Evolutionary conservation across 2,329 filamentous ascomycete species (phyloP).

Genomic region (Septoria linicola): DNA sequence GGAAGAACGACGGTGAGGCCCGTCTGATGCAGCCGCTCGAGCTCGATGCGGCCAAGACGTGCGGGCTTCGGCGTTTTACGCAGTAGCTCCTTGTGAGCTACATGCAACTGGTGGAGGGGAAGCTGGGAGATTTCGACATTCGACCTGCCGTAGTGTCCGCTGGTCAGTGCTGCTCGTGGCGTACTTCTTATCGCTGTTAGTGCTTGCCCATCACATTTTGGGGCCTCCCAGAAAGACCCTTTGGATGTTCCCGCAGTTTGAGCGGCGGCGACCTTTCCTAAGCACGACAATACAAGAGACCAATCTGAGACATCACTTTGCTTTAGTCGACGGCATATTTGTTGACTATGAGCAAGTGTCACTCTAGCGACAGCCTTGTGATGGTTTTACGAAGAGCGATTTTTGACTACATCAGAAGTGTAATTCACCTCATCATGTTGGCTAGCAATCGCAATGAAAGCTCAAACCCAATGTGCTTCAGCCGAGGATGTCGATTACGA

Average conservation of each 20-base stretch:
- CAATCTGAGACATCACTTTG: background rate
- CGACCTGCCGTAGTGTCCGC: background rate
- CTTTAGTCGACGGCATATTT: too few species aligned
- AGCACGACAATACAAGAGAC: constrained; percentile 4
- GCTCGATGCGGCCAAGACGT: constrained; percentile 1
- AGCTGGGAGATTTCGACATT: constrained; percentile 16
- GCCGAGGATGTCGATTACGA: too few species aligned
- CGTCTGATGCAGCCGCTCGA: constrained; percentile 1
- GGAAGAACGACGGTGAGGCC: constrained; percentile 12
- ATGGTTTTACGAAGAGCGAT: too few species aligned
- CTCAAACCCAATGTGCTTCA: too few species aligned
- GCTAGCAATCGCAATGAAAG: too few species aligned
- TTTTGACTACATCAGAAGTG: too few species aligned
- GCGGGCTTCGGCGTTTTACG: background rate
- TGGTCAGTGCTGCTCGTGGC: background rate
- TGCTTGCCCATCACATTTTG: background rate
- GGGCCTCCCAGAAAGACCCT: too few species aligned
- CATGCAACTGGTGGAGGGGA: constrained; percentile 8
- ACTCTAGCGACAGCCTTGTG: too few species aligned
- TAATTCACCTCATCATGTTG: too few species aligned
- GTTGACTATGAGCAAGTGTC: too few species aligned
- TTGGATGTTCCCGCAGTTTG: background rate
- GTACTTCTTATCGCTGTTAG: background rate
- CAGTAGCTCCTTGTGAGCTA: constrained; percentile 1
- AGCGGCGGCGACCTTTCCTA: background rate